Evolutionary conservation across 2,329 filamentous ascomycete genomes (phyloP).

Genomic region (Stemphylium beticola): DNA sequence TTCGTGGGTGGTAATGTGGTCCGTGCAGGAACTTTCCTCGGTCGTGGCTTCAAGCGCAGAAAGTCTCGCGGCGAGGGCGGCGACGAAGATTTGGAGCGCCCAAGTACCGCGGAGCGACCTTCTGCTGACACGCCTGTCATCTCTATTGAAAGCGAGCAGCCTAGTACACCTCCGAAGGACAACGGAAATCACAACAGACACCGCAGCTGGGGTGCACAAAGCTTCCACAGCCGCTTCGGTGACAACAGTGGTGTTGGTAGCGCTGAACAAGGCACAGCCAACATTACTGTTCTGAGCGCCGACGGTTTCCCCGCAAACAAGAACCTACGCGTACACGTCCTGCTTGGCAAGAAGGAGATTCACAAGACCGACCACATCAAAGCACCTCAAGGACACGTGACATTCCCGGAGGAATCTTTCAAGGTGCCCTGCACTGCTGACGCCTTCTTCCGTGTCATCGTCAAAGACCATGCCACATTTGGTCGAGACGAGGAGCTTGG

Average conservation of each 20-base stretch:
- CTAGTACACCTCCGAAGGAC: constrained; percentile 13
- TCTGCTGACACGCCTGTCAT: constrained; percentile 40
- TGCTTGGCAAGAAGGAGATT: constrained; percentile 73
- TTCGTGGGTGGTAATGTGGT: constrained; percentile 79
- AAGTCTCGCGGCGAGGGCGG: constrained; percentile 61
- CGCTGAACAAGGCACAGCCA: constrained; percentile 74
- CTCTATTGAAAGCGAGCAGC: constrained; percentile 37
- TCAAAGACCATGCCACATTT: constrained; percentile 85
- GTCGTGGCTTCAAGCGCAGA: constrained; percentile 78
- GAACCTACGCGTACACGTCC: constrained; percentile 79
- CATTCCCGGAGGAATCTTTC: constrained; percentile 72
- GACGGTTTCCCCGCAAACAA: constrained; percentile 76
- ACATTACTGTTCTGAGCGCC: constrained; percentile 80
- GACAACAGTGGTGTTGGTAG: constrained; percentile 52
- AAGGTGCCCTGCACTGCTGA: constrained; percentile 80
- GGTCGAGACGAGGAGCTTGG: constrained; percentile 83
- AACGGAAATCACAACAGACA: constrained; percentile 41
- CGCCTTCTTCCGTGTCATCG: constrained; percentile 82
- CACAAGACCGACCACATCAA: constrained; percentile 95
- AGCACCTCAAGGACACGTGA: constrained; percentile 63
- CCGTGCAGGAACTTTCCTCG: constrained; percentile 89
- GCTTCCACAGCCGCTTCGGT: constrained; percentile 48
- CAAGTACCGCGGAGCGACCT: constrained; percentile 52
- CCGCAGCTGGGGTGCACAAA: constrained; percentile 44
- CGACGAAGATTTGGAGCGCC: constrained; percentile 50